Percentiles rank a stretch among this genome's conserved stretches.
Evolutionary conservation across 495 filamentous ascomycete species (phyloP).

Genomic region (Amorphotheca resinae): DNA sequence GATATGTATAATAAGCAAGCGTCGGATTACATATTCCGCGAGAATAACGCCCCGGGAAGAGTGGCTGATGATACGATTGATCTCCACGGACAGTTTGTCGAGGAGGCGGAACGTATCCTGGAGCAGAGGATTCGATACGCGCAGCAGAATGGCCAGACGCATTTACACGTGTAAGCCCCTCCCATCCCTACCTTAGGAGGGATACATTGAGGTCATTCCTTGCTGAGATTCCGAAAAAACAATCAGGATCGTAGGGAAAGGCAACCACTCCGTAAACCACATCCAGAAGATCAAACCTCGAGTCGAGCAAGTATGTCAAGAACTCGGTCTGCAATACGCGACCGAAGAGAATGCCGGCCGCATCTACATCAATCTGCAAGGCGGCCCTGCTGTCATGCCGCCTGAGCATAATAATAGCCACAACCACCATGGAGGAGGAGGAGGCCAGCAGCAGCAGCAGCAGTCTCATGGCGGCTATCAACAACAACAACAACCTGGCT

Average conservation of each 20-base stretch:
- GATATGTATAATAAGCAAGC: constrained; percentile 79
- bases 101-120: constrained; percentile 85
- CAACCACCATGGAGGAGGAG: constrained; percentile 8
- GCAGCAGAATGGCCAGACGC: constrained; percentile 52
- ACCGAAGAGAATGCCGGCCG: constrained; percentile 82
- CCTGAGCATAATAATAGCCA: constrained; percentile 23
- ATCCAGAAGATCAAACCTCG: constrained; percentile 86
- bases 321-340: constrained; percentile 66
- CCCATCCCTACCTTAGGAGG: too few species aligned
- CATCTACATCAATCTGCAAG: constrained; percentile 60
- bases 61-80: constrained; percentile 77
- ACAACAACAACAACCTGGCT: constrained; percentile 22
- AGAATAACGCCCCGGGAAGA: constrained; percentile 67
- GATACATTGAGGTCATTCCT: too few species aligned
- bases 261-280: constrained; percentile 68
- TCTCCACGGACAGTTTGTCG: constrained; percentile 84
- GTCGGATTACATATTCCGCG: constrained; percentile 84
- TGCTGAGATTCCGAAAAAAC: too few species aligned
- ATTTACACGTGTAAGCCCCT: constrained; percentile 54
- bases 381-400: constrained; percentile 29
- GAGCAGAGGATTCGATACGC: constrained; percentile 70
- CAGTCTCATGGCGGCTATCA: not conserved
- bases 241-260: constrained; percentile 86
- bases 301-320: constrained; percentile 72
- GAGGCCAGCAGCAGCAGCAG: constrained; percentile 25